Evolutionary conservation across 2,329 filamentous ascomycete species (phyloP), one percentile per base, ranked within the genome.

Genomic region (Trichoderma sp.): DNA sequence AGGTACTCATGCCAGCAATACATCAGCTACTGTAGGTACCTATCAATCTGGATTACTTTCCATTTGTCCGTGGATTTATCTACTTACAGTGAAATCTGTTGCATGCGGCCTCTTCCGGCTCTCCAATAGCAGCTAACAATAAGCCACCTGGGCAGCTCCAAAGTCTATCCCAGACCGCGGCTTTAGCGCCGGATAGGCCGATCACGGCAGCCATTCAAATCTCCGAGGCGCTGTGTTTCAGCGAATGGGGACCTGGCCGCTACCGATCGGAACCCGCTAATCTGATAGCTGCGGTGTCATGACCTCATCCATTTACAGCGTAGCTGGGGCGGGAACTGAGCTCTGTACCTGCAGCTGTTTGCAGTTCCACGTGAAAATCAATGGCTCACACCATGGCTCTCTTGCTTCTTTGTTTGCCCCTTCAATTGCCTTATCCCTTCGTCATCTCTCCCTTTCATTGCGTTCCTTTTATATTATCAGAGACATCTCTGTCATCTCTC

Each of bases 271-370:
- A 29, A 37, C 29, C 64, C 64, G 56, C 64, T 67, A 67, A 59
- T 52, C 40, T 31, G 33, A 29, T 16, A 24, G 33, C 57, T 56
- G 33, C 61, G 68, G 62, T 63, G 62, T 56, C 47, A 70, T 70
- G 68, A 70, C 68, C 68, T 70, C 68, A 70, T 69, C 29, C 40
- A 69, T 43, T 58, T 59, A 40, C 37, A 65, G 33, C 14, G 49
- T 7, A 19, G 61, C 13, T 40, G 19, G 13, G 19, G 43, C 8
- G 55, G 37, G 10, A 21, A 37, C 57, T 60, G 52, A 47, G 53
- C 37, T 40, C 53, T 57, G 63, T 47, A 47, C 49, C 52, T 58
- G 66, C 58, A 63, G 66, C 66, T 68, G 66, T 37, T 68, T 56
- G 64, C 64, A 56, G 66, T 35, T 43, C 35, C 33, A 27, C 33